Evolutionary conservation across 2,329 filamentous ascomycete genomes (phyloP).

Genomic region (Aspergillus sp.): DNA sequence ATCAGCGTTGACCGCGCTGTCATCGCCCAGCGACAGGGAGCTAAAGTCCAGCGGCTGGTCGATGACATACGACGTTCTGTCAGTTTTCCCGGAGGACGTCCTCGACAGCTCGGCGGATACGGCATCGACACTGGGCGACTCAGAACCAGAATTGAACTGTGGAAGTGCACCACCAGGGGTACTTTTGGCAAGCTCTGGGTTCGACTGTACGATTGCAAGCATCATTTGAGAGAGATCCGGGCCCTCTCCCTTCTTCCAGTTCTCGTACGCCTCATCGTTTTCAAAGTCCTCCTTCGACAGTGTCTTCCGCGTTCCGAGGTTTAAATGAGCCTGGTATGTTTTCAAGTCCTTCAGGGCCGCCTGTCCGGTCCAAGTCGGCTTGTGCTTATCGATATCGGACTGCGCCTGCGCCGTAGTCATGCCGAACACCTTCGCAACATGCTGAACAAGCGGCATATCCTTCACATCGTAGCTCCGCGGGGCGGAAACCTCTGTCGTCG

Average conservation of each 20-base stretch:
- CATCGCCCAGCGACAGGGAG: constrained; percentile 52
- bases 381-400: constrained; percentile 74
- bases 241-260: constrained; percentile 84
- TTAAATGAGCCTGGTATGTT: constrained; percentile 81
- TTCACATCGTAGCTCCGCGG: constrained; percentile 87
- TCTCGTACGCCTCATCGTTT: constrained; percentile 72
- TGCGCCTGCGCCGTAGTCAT: constrained; percentile 71
- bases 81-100: constrained; percentile 36
- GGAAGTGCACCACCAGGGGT: constrained; percentile 53
- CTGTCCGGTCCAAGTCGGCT: constrained; percentile 78
- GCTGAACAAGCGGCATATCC: constrained; percentile 89
- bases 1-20: constrained; percentile 31
- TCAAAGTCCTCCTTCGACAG: constrained; percentile 82
- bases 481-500: constrained; percentile 69
- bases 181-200: constrained; percentile 73
- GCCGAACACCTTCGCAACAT: constrained; percentile 78
- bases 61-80: constrained; percentile 42
- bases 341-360: constrained; percentile 87
- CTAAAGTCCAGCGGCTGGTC: constrained; percentile 56
- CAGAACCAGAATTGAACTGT: constrained; percentile 42
- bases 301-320: constrained; percentile 65
- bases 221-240: constrained; percentile 89
- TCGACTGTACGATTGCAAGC: constrained; percentile 75
- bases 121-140: constrained; percentile 28
- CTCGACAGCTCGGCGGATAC: constrained; percentile 39